Base-by-base conservation (phyloP, 352 stramenopile species). In the Peronospora destructor region DNA sequence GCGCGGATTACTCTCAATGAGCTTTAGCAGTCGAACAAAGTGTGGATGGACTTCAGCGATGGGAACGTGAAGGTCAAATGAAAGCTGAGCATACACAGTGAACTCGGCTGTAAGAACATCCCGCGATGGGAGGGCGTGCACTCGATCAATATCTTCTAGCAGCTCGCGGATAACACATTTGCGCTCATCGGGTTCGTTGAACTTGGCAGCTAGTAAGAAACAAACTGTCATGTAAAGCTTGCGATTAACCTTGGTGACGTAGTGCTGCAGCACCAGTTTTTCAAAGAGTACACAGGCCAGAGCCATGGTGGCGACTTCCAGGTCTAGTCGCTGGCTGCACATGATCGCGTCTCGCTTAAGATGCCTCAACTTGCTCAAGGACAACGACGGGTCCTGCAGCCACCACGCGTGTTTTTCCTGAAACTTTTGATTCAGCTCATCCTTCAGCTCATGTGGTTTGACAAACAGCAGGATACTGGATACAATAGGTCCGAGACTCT, bases 371-470 rank as follows among this genome's bases (percentile, higher is more conserved):
- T 98, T 98, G 44, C 85, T 97, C n/a, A 98, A 71, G 12, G 91
- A 98, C 9, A 98, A 70, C 28, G 87, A 83, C 41, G 80, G 59
- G 36, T 74, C 69, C 16, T 89, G 86, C 50, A 98, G 80, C 71
- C 76, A 86, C 69, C 73, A 85, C 57, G 60, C 89, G 73, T 89
- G 95, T 71, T 85, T 91, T 47, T 98, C 91, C 17, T 91, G 76
- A 64, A 98, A 98, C 69, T 98, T 94, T 46, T 97, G 91, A 66
- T 98, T 98, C 0, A 98, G 66, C 49, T 98, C 83, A 65, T 94
- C 87, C 68, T 98, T 98, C 35, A 98, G 68, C 13, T 97, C 83
- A 41, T 94, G 74, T 28, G 91, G 91, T 54, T 97, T 96, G 36
- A 97, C 92, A 75, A 97, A 98, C 34, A 96, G 82, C 53, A 98